Percentiles rank a stretch among this genome's conserved stretches.
phyloP scores from a whole-genome alignment of 208 protist genomes.

The Leishmania aethiopica region DNA sequence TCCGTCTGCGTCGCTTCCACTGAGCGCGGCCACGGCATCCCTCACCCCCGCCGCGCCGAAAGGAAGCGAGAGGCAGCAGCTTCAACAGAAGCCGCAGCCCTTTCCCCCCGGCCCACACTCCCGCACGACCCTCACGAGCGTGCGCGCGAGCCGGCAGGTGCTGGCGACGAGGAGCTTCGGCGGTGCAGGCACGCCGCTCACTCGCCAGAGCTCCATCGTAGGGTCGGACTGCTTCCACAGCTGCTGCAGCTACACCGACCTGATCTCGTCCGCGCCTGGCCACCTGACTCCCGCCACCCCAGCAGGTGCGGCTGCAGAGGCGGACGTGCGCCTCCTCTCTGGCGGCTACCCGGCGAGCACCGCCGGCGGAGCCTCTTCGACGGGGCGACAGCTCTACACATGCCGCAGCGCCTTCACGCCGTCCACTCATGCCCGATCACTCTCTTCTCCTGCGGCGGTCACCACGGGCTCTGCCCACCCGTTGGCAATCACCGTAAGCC shows the following conservation, averaged over 20 bases:
- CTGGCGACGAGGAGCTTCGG: background rate
- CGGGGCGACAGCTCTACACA: background rate
- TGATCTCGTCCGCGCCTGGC: background rate
- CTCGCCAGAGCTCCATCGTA: slow-evolving; percentile 16
- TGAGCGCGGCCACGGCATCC: background rate
- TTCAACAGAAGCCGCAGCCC: background rate
- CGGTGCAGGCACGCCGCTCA: slow-evolving; percentile 6
- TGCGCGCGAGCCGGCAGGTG: slow-evolving; percentile 18
- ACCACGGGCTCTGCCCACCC: background rate
- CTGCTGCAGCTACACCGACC: slow-evolving; percentile 16
- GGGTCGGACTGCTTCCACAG: slow-evolving; percentile 26
- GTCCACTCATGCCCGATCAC: background rate
- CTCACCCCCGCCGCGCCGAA: background rate
- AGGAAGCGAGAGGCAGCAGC: background rate
- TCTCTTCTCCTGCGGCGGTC: background rate
- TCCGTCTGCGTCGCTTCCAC: slow-evolving; percentile 1
- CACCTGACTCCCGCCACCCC: background rate
- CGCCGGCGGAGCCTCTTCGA: background rate
- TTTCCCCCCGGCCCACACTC: background rate
- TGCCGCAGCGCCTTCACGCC: slow-evolving; percentile 10
- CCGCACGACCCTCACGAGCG: slow-evolving; percentile 12
- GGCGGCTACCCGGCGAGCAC: background rate
- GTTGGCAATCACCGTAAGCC: background rate
- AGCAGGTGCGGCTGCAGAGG: background rate
- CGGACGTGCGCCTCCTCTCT: slow-evolving; percentile 2